These are phyloP conservation scores for Seiridium cupressi DNA, from an alignment of 2,329 filamentous ascomycete species.

Conservation along the genomic window DNA sequence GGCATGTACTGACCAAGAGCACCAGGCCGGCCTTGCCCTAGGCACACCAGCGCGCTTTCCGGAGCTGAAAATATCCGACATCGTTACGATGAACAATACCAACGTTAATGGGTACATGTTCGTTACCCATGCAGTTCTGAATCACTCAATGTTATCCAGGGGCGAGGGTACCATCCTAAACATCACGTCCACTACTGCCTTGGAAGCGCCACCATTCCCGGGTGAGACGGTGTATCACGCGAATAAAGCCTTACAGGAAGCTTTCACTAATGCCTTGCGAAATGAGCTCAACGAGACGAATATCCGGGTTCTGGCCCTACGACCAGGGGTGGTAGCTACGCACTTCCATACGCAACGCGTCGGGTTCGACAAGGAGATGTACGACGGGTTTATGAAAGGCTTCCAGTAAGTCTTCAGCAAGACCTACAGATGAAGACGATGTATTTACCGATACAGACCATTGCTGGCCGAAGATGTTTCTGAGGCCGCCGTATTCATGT, in stretches of 20 bases:
- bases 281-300: conserved; percentile 44
- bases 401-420: conserved; percentile 26
- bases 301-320: conserved; percentile 43
- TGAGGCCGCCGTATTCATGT: not conserved
- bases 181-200: conserved; percentile 42
- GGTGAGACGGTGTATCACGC: conserved; percentile 49
- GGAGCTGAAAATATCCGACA: conserved; percentile 36
- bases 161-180: conserved; percentile 45
- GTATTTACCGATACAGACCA: not conserved
- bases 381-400: conserved; percentile 42
- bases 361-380: conserved; percentile 37
- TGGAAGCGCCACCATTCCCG: conserved; percentile 45
- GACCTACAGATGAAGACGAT: not conserved
- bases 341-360: conserved; percentile 47
- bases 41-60: conserved; percentile 41
- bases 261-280: conserved; percentile 45
- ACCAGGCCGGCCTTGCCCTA: conserved; percentile 41
- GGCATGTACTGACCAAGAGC: fast-evolving
- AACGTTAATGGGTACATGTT: conserved; percentile 49
- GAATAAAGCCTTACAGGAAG: conserved; percentile 45
- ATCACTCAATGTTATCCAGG: conserved; percentile 35
- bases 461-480: not conserved
- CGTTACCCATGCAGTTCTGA: conserved; percentile 41
- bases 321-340: conserved; percentile 46
- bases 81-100: conserved; percentile 43